Evolutionary conservation across 257 asterid species (phyloP).

Genomic region (Primulina tabacum): DNA sequence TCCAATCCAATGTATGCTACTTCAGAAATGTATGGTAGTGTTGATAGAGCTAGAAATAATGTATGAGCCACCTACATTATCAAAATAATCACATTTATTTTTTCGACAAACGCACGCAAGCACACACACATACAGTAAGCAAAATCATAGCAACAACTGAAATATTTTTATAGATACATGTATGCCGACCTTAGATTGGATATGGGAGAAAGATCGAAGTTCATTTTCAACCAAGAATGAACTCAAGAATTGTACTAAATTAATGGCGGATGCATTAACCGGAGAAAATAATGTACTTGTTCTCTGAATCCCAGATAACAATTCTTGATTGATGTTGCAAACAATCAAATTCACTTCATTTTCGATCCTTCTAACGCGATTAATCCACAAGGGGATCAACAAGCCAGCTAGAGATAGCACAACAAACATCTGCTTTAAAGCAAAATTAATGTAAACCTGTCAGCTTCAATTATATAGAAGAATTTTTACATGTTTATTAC

Average conservation of each 20-base stretch:
- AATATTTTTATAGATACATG: not conserved
- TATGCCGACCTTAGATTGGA: conserved; percentile 31
- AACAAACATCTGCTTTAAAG: conserved; percentile 33
- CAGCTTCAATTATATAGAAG: not conserved
- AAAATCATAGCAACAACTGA: not conserved
- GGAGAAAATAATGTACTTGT: conserved; percentile 31
- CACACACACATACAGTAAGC: not conserved
- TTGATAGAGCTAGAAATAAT: conserved; percentile 45
- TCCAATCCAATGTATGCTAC: conserved; percentile 46
- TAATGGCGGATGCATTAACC: conserved; percentile 36
- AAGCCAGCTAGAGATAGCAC: conserved; percentile 43
- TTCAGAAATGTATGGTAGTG: conserved; percentile 44
- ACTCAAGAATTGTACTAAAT: conserved; percentile 28
- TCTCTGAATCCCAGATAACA: conserved; percentile 23
- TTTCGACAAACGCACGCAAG: not conserved
- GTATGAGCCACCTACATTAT: conserved; percentile 38
- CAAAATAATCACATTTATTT: not conserved
- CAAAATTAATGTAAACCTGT: not conserved
- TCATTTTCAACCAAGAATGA: conserved; percentile 26
- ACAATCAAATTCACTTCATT: conserved; percentile 27
- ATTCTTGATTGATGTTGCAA: conserved; percentile 27
- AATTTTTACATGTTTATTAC: not conserved
- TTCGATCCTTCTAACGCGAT: conserved; percentile 32
- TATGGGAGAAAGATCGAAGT: conserved; percentile 21
- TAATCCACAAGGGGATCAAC: conserved; percentile 45